A percentile compares a stretch with the other conserved stretches of the same genome.
Evolutionary conservation across 495 filamentous ascomycete species (phyloP).

Genomic region (Alectoria sarmentosa): DNA sequence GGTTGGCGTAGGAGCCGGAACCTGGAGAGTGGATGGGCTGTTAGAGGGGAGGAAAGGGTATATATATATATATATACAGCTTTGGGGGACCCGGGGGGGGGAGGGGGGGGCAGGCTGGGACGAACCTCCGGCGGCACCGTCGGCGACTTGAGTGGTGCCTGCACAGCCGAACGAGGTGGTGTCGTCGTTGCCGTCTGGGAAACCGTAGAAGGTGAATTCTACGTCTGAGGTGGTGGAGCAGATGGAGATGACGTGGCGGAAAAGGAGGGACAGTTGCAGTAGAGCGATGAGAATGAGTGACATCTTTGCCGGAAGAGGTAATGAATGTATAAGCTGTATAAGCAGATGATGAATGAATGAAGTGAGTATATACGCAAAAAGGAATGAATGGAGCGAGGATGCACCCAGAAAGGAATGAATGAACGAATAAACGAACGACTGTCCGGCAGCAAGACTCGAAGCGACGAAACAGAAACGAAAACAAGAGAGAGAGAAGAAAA

Average conservation of each 20-base stretch:
- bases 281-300: conserved; percentile 16
- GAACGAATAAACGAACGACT: conserved; percentile 12
- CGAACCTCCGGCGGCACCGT: conserved; percentile 32
- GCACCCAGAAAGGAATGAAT: background rate
- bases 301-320: conserved; percentile 20
- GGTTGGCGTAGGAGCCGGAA: conserved; percentile 38
- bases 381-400: conserved; percentile 2
- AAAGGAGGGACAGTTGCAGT: conserved; percentile 7
- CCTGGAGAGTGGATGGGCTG: conserved; percentile 19
- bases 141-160: conserved; percentile 20
- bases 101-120: background rate
- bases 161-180: conserved; percentile 30
- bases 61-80: too few relatives aligned
- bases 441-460: conserved; percentile 4
- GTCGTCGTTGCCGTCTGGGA: conserved; percentile 36
- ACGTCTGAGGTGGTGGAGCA: conserved; percentile 1
- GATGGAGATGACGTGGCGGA: conserved; percentile 8
- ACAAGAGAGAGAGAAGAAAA: background rate
- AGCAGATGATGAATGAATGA: conserved; percentile 2
- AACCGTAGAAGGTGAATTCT: conserved; percentile 32
- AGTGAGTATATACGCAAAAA: conserved; percentile 1
- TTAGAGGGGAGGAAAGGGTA: background rate
- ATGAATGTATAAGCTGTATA: background rate
- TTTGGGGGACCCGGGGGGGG: background rate
- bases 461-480: background rate